Conservation (phyloP, 2,329 filamentous ascomycete species). For the Neopestalotiopsis rosae region DNA sequence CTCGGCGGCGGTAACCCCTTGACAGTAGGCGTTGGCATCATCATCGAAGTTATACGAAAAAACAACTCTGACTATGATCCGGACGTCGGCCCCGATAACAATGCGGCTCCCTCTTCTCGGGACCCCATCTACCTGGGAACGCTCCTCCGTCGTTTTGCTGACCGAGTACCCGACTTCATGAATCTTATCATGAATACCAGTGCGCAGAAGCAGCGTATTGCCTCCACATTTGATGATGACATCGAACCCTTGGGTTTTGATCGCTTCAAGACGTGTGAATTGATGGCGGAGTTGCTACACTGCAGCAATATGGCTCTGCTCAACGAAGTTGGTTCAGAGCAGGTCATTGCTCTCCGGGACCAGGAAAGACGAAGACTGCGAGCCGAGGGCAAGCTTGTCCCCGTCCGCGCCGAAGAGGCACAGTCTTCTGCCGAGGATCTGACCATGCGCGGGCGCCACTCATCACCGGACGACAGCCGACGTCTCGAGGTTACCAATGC, state of each 20-base stretch:
- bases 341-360: conserved; percentile 81
- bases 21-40: conserved; percentile 94
- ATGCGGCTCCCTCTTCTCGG: conserved; percentile 78
- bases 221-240: conserved; percentile 86
- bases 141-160: conserved; percentile 85
- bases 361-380: conserved; percentile 80
- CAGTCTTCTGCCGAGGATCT: conserved; percentile 64
- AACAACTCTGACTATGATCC: conserved; percentile 99
- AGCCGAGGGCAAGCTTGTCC: conserved; percentile 74
- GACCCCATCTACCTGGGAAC: conserved; percentile 97
- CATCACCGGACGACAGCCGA: conserved; percentile 64
- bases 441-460: conserved; percentile 60
- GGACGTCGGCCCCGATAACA: conserved; percentile 82
- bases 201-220: conserved; percentile 74
- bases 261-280: conserved; percentile 96
- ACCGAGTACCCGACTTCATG: conserved; percentile 95
- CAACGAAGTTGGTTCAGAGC: conserved; percentile 89
- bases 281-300: conserved; percentile 96
- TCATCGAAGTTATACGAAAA: conserved; percentile 98
- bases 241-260: conserved; percentile 97
- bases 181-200: conserved; percentile 80
- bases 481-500: conserved; percentile 79
- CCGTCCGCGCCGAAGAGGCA: conserved; percentile 44
- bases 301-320: conserved; percentile 98
- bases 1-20: conserved; percentile 90